Conservation (phyloP, 129 eudicot species). For the Apium graveolens region DNA sequence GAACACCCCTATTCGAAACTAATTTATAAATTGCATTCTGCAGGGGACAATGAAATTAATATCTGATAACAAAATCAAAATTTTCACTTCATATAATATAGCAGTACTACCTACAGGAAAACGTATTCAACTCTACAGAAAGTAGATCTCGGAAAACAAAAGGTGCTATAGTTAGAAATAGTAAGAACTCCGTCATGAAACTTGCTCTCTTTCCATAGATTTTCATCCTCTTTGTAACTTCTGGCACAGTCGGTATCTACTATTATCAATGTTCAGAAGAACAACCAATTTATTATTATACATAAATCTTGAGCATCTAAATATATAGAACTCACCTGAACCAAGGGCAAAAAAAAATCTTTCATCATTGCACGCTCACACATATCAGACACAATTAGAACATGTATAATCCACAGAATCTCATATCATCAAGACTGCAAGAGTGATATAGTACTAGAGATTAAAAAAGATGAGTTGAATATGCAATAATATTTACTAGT, state of each 20-base stretch:
- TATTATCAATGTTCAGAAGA: neutral
- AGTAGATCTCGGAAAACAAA: neutral
- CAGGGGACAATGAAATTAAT: neutral
- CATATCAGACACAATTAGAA: no score
- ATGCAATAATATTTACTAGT: no score
- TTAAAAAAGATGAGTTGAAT: no score
- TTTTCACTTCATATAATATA: neutral
- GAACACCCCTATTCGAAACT: neutral
- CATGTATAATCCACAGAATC: neutral
- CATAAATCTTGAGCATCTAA: conserved; percentile 1
- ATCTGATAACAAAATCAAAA: no score
- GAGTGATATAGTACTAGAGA: neutral
- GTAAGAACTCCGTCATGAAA: neutral
- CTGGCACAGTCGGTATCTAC: neutral
- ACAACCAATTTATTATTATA: neutral
- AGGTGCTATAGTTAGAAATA: neutral
- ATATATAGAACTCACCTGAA: neutral
- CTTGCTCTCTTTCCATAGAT: neutral
- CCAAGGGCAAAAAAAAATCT: neutral
- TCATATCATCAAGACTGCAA: neutral
- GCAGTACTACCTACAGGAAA: neutral
- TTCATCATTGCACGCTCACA: no score
- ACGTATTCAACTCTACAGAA: neutral
- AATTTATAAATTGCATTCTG: neutral
- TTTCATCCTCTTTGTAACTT: neutral